phyloP scores from a whole-genome alignment of 225 moss, liverwort and hornwort species.

The Anthoceros angustus region DNA sequence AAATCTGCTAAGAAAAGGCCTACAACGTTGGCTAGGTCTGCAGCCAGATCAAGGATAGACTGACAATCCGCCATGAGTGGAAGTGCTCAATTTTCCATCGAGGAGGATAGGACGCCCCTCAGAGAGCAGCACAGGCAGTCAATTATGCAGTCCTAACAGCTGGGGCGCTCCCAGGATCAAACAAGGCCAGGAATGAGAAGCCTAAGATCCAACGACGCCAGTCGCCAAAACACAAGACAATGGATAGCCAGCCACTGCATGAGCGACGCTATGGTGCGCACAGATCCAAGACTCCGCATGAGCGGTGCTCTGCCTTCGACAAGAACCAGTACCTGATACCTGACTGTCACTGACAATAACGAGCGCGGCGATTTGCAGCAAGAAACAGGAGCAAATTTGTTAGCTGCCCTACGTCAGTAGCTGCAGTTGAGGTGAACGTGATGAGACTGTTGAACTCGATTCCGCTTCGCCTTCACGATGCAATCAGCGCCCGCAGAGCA shows the following conservation, averaged over 20 bases:
- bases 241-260: background rate
- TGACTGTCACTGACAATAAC: no score
- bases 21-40: background rate
- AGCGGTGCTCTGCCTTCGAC: background rate
- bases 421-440: no score
- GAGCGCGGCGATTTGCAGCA: no score
- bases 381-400: no score
- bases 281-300: background rate
- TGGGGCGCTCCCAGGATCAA: background rate
- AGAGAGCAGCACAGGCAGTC: background rate
- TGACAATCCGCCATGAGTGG: background rate
- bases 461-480: no score
- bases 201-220: background rate
- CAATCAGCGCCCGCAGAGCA: no score
- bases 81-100: background rate
- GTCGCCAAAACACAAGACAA: background rate
- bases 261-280: background rate
- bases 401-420: no score
- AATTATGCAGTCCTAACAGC: background rate
- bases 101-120: background rate
- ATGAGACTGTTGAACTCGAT: no score
- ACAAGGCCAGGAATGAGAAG: background rate
- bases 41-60: background rate
- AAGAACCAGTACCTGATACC: no score
- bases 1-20: background rate